These are phyloP conservation scores for Saccharomyces hybrid DNA, from an alignment of 1,139 yeast species.

Conservation along the genomic window DNA sequence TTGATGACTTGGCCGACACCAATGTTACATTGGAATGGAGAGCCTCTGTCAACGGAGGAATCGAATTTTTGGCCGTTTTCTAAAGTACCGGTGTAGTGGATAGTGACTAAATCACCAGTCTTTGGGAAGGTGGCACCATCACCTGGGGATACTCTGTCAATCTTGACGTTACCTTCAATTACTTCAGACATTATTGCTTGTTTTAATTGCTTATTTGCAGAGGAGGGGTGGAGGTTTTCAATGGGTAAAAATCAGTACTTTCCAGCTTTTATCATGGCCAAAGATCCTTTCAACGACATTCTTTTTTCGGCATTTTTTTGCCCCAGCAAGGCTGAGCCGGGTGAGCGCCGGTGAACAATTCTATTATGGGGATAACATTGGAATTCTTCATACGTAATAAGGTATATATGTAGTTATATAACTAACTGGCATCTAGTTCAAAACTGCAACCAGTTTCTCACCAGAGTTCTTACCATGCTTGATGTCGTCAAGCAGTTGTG, in stretches of 20 bases:
- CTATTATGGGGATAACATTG: background rate
- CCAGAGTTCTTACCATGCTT: conserved; percentile 27
- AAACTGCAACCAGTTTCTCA: conserved; percentile 25
- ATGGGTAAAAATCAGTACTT: background rate
- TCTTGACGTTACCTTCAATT: conserved; percentile 36
- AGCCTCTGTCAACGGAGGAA: conserved; percentile 87
- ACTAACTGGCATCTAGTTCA: conserved; percentile 4
- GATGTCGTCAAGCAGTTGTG: conserved; percentile 23
- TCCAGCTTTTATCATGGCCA: background rate
- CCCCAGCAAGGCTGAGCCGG: background rate
- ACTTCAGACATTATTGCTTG: conserved; percentile 28
- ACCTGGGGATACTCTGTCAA: conserved; percentile 38
- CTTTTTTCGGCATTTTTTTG: background rate
- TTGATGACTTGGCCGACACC: conserved; percentile 95
- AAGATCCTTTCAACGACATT: background rate
- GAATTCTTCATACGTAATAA: background rate
- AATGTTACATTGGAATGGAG: conserved; percentile 85
- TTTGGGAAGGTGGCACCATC: conserved; percentile 84
- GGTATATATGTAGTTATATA: background rate
- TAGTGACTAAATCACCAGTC: conserved; percentile 77
- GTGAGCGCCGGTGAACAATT: background rate
- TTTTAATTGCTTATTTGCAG: background rate
- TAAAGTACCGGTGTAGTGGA: conserved; percentile 92
- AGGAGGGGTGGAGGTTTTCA: background rate
- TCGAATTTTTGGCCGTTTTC: conserved; percentile 93